Evolutionary conservation across 805 yeast genomes (phyloP).

Genomic region (Cyberlindnera suaveolens): DNA sequence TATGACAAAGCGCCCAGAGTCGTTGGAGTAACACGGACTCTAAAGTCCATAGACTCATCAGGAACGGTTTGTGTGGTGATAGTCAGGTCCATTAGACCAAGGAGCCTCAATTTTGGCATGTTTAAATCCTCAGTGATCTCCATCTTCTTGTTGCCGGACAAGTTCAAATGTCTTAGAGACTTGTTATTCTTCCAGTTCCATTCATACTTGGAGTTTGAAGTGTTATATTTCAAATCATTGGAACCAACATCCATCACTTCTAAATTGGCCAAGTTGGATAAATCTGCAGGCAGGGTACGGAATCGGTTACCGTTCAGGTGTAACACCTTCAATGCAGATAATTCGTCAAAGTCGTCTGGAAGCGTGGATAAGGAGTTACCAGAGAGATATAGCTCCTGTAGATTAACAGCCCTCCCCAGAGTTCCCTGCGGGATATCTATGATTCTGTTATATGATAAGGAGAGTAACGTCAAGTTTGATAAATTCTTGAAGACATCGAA

Average conservation of each 20-base stretch:
- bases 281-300: slow-evolving; percentile 82
- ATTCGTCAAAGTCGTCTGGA: slow-evolving; percentile 73
- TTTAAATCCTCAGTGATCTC: slow-evolving; percentile 84
- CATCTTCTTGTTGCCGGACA: slow-evolving; percentile 87
- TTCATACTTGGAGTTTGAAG: slow-evolving; percentile 90
- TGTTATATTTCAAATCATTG: slow-evolving; percentile 83
- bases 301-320: slow-evolving; percentile 80
- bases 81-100: slow-evolving; percentile 94
- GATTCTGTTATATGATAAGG: slow-evolving; percentile 78
- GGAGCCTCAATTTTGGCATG: slow-evolving; percentile 59
- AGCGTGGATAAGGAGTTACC: slow-evolving; percentile 77
- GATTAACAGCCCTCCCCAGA: slow-evolving; percentile 44
- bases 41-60: slow-evolving; percentile 73
- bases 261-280: slow-evolving; percentile 59
- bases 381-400: slow-evolving; percentile 66
- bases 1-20: slow-evolving; percentile 66
- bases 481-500: slow-evolving; percentile 62
- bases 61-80: slow-evolving; percentile 84
- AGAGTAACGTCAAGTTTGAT: slow-evolving; percentile 52
- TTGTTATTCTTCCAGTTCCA: slow-evolving; percentile 95
- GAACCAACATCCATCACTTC: slow-evolving; percentile 85
- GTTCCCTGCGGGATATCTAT: slow-evolving; percentile 79
- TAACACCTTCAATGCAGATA: slow-evolving; percentile 52
- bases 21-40: slow-evolving; percentile 88
- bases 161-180: slow-evolving; percentile 70